Evolutionary conservation across 2,329 filamentous ascomycete species (phyloP).

Genomic region (Pezicula radicicola): DNA sequence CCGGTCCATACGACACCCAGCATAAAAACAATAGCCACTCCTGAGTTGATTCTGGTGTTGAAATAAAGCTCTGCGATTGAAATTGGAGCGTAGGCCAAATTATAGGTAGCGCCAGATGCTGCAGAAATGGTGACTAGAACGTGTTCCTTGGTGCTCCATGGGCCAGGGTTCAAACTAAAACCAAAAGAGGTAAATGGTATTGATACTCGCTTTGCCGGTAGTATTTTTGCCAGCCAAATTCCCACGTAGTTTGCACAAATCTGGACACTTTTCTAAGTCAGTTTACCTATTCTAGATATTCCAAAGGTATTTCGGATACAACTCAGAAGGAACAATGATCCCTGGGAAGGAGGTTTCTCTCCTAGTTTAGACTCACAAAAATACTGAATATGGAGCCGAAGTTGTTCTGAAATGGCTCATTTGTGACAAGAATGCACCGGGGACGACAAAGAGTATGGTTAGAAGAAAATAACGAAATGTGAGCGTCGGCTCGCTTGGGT

Average conservation of each 20-base stretch:
- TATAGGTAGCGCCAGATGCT: slow-evolving; percentile 49
- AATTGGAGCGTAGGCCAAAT: slow-evolving; percentile 48
- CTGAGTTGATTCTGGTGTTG: slow-evolving; percentile 46
- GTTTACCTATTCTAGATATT: too few relatives aligned
- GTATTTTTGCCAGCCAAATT: slow-evolving; percentile 36
- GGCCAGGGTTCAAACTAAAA: slow-evolving; percentile 33
- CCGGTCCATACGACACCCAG: slow-evolving; percentile 54
- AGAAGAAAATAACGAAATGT: slow-evolving; percentile 60
- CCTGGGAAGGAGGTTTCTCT: too few relatives aligned
- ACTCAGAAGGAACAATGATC: too few relatives aligned
- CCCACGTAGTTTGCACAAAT: slow-evolving; percentile 45
- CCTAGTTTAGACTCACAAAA: slow-evolving; percentile 35
- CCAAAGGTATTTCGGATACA: too few relatives aligned
- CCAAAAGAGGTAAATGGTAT: slow-evolving; percentile 36
- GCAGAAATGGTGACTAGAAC: slow-evolving; percentile 40
- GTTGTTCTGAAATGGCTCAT: slow-evolving; percentile 57
- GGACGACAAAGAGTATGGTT: slow-evolving; percentile 50
- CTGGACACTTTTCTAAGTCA: slow-evolving; percentile 35
- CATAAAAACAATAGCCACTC: slow-evolving; percentile 58
- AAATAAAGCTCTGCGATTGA: slow-evolving; percentile 57
- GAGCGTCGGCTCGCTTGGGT: slow-evolving; percentile 50
- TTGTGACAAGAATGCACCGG: slow-evolving; percentile 54
- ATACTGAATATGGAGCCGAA: slow-evolving; percentile 50
- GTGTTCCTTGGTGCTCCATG: slow-evolving; percentile 26
- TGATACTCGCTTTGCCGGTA: slow-evolving; percentile 44